Conservation (phyloP, 306 rosid genomes). For the Fragaria iinumae region DNA sequence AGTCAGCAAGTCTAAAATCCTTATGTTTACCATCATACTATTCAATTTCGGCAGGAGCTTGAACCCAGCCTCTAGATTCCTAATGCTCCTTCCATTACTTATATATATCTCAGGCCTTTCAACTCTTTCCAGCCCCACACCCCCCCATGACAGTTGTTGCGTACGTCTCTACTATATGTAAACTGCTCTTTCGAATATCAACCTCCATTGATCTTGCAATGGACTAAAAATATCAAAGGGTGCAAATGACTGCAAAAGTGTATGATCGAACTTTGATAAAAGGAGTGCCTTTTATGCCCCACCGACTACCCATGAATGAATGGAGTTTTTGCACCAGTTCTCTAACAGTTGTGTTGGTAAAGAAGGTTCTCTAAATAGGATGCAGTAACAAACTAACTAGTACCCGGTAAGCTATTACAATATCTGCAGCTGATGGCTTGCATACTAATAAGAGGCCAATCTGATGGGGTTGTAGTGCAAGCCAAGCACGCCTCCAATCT, state of each 20-base stretch:
- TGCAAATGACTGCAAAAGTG: constrained; percentile 19
- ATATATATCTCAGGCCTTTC: constrained; percentile 33
- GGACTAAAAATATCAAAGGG: constrained; percentile 24
- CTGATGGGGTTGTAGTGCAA: constrained; percentile 17
- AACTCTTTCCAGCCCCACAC: constrained; percentile 28
- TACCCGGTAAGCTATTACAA: constrained; percentile 29
- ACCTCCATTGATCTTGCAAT: constrained; percentile 18
- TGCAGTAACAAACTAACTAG: constrained; percentile 21
- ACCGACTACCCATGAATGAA: constrained; percentile 31
- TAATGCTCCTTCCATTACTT: constrained; percentile 18
- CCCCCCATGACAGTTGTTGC: constrained; percentile 22
- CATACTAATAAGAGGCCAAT: constrained; percentile 11
- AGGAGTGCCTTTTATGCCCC: constrained; percentile 26
- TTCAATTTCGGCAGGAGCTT: constrained; percentile 16
- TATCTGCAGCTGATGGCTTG: constrained; percentile 32
- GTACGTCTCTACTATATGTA: constrained; percentile 8
- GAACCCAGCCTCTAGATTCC: constrained; percentile 25
- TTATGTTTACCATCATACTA: not conserved
- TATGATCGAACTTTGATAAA: constrained; percentile 3
- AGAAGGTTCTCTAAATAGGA: constrained; percentile 30
- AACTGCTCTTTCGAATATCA: constrained; percentile 20
- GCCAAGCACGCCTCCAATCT: constrained; percentile 35
- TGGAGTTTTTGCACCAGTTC: constrained; percentile 18
- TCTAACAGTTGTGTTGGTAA: constrained; percentile 24
- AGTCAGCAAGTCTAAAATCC: constrained; percentile 13